Conservation (phyloP, 2,329 filamentous ascomycete species). For the Cytospora schulzeri region DNA sequence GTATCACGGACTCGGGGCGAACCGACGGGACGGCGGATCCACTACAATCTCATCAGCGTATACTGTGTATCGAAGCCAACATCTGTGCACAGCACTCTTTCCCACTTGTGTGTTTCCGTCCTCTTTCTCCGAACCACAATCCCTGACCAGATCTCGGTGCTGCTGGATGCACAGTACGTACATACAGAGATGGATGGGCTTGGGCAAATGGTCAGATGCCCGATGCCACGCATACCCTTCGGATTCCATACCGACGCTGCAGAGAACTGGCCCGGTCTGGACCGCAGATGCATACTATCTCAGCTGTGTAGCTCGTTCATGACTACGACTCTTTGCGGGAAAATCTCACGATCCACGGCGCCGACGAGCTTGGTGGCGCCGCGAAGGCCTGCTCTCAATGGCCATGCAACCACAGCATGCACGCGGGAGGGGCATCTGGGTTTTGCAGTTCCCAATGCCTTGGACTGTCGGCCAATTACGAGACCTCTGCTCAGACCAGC, state of each 20-base stretch:
- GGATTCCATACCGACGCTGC: background rate
- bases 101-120: background rate
- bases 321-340: constrained; percentile 1
- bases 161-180: background rate
- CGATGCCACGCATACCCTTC: background rate
- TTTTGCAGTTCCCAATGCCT: constrained; percentile 23
- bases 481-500: constrained; percentile 10
- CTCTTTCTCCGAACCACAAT: background rate
- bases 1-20: constrained; percentile 27
- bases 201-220: background rate
- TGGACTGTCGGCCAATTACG: constrained; percentile 14
- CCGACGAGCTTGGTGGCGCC: constrained; percentile 6
- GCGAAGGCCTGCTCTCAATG: constrained; percentile 7
- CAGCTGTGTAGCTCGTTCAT: background rate
- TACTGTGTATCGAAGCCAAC: constrained; percentile 4
- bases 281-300: background rate
- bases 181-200: background rate
- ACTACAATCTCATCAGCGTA: constrained; percentile 17
- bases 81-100: constrained; percentile 22
- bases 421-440: constrained; percentile 18
- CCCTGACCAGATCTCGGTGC: background rate
- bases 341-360: constrained; percentile 1
- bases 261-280: background rate
- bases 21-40: constrained; percentile 24
- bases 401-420: constrained; percentile 22